phyloP scores from a whole-genome alignment of 129 eudicot species.

The Lonicera japonica region DNA sequence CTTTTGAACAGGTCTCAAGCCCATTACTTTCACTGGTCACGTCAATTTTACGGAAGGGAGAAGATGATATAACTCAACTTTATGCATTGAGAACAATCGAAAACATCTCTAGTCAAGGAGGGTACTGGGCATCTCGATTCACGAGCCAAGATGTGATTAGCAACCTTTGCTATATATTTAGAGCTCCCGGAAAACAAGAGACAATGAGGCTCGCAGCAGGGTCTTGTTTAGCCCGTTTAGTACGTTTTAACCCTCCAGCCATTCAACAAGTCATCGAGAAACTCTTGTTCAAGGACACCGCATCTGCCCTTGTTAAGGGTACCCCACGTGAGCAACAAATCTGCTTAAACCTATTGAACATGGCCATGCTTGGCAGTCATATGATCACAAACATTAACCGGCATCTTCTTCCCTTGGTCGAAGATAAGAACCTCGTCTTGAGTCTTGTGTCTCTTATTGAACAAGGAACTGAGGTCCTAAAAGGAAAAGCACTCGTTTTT shows the following conservation, averaged over 20 bases:
- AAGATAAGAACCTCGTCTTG: conserved; percentile 78
- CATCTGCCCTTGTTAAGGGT: conserved; percentile 62
- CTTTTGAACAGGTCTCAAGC: conserved; percentile 59
- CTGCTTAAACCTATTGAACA: conserved; percentile 74
- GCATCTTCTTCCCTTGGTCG: conserved; percentile 60
- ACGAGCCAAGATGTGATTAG: conserved; percentile 71
- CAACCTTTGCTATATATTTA: conserved; percentile 78
- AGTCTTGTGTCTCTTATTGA: conserved; percentile 65
- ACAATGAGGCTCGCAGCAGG: conserved; percentile 80
- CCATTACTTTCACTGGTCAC: conserved; percentile 65
- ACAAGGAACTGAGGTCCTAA: conserved; percentile 78
- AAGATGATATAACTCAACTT: conserved; percentile 87
- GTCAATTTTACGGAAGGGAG: conserved; percentile 82
- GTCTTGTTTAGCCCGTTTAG: conserved; percentile 81
- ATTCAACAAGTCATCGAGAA: conserved; percentile 77
- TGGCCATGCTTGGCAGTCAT: conserved; percentile 77
- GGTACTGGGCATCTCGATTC: conserved; percentile 87
- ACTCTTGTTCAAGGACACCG: conserved; percentile 70
- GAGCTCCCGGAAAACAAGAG: conserved; percentile 87
- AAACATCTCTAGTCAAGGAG: conserved; percentile 93
- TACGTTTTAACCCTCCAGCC: conserved; percentile 69
- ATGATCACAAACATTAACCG: conserved; percentile 64
- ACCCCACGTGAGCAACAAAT: conserved; percentile 90
- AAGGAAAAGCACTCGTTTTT: conserved; percentile 85
- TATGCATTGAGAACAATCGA: conserved; percentile 92